Conservation (phyloP, 768 basidiomycete genomes). For the Butyriboletus loyo region DNA sequence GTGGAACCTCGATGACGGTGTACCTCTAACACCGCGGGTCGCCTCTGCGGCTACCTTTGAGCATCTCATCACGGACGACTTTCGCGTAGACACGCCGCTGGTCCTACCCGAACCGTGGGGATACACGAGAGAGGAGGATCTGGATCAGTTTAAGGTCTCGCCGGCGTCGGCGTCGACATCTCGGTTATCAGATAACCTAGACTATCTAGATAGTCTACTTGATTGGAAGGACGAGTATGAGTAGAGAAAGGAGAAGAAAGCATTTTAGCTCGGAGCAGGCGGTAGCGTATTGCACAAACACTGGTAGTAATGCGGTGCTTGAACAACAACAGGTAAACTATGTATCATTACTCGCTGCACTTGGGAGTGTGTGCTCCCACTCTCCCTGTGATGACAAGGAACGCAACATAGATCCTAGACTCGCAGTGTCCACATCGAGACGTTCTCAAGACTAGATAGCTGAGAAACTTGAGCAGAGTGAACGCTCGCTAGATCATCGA, state of each 20-base stretch:
- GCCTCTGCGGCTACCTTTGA: constrained; percentile 22
- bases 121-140: background rate
- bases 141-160: background rate
- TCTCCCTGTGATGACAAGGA: background rate
- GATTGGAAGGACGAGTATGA: too few species aligned
- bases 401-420: background rate
- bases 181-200: background rate
- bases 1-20: constrained; percentile 25
- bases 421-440: background rate
- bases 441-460: background rate
- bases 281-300: too few species aligned
- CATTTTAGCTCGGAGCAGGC: too few species aligned
- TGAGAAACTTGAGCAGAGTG: background rate
- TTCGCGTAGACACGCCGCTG: constrained; percentile 14
- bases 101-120: constrained; percentile 22
- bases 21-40: constrained; percentile 20
- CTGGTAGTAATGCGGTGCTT: too few species aligned
- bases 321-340: too few species aligned
- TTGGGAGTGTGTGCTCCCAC: background rate
- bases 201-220: background rate
- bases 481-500: background rate
- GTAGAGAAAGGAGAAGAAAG: too few species aligned
- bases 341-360: background rate
- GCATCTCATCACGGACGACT: constrained; percentile 21
- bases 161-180: background rate